phyloP scores from a whole-genome alignment of 805 yeast genomes.

The Metschnikowia sp. region DNA sequence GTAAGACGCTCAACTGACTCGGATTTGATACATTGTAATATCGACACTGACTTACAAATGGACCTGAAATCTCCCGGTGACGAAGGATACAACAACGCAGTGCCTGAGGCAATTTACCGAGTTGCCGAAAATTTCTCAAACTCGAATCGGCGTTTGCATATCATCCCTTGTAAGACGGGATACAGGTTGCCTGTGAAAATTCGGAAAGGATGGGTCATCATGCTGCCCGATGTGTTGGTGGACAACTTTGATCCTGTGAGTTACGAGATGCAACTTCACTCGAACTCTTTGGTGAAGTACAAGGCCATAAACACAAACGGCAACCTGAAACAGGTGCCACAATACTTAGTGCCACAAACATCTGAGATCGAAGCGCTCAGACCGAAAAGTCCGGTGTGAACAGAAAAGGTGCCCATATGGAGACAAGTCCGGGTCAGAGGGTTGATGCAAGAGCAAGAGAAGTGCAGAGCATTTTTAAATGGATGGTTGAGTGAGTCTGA shows the following conservation, averaged over 20 bases:
- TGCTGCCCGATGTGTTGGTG: slow-evolving; percentile 78
- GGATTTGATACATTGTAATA: slow-evolving; percentile 85
- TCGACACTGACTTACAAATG: slow-evolving; percentile 82
- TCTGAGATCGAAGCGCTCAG: slow-evolving; percentile 75
- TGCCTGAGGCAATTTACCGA: slow-evolving; percentile 71
- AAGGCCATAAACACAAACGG: slow-evolving; percentile 14
- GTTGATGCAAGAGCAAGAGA: background rate
- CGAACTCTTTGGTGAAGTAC: slow-evolving; percentile 29
- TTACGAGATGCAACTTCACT: slow-evolving; percentile 30
- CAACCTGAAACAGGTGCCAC: slow-evolving; percentile 35
- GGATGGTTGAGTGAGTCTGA: background rate
- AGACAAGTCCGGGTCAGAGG: background rate
- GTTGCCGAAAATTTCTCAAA: slow-evolving; percentile 88
- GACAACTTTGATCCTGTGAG: slow-evolving; percentile 54
- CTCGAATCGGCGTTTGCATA: slow-evolving; percentile 78
- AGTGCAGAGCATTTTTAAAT: background rate
- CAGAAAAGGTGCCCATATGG: background rate
- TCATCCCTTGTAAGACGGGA: slow-evolving; percentile 73
- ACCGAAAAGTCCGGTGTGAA: slow-evolving; percentile 68
- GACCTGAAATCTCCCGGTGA: slow-evolving; percentile 35
- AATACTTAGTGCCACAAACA: slow-evolving; percentile 58
- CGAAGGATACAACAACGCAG: slow-evolving; percentile 22
- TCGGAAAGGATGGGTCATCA: slow-evolving; percentile 88
- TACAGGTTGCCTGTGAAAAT: slow-evolving; percentile 57
- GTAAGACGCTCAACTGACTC: slow-evolving; percentile 81